Evolutionary conservation across 306 rosid genomes (phyloP), one percentile per base, ranked within the genome.

Genomic region (Abrus pulchellus): DNA sequence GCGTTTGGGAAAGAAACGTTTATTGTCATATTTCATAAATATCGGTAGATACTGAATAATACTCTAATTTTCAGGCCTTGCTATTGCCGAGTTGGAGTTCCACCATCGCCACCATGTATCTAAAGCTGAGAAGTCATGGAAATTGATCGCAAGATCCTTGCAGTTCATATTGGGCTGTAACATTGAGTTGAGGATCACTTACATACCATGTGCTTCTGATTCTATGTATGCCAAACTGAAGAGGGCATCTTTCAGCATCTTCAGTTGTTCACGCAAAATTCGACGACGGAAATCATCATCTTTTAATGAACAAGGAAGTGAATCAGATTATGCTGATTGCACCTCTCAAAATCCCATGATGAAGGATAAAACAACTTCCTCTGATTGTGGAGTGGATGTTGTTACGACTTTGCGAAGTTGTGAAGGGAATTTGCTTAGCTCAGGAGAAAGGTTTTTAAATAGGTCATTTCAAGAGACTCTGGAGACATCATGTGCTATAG

Each of bases 121-220:
- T 5, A 90, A 82, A 85, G 98, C 97, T 9, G 95, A 92, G 87
- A 90, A 90, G 82, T 90, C 95, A 12, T 90, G 94, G 98, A 92
- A 89, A 86, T 56, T 76, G 88, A 94, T 94, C 2, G 94, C 95
- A 32, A 89, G 86, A 53, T 89, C 82, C 41, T 86, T 94, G 69
- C 97, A 89, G 77, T 69, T 83, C 44, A 56, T 90, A 34, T 78
- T 89, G 48, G 91, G 91, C 65, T 89, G 97, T 71, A 92, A 90
- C 71, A 80, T 94, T 49, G 98, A 92, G 85, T 72, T 94, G 50
- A 92, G 95, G 85, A 86, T 94, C 86, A 90, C 85, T 67, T 86
- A 81, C 70, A 85, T 75, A 53, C 83, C 84, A 9, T 72, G 64
- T 60, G 70, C 76, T 60, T 85, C 88, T 69, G 85, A 89, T 55